Evolutionary conservation across 2,329 filamentous ascomycete species (phyloP), one percentile per base, ranked within the genome.

Genomic region (Dactylonectria estremocensis): DNA sequence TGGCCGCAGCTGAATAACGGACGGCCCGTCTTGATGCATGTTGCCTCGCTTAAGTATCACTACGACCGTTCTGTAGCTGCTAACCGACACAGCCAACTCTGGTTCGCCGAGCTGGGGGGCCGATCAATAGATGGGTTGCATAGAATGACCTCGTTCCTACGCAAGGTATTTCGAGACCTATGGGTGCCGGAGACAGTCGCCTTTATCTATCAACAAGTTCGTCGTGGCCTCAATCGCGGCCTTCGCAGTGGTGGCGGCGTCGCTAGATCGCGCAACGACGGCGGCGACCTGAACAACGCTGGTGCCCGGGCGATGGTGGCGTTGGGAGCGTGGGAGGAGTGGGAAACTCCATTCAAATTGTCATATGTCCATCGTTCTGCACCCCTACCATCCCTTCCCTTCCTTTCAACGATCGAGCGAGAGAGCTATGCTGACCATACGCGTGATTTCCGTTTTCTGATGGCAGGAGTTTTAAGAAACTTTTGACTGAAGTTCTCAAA

Each of bases 101-200:
- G 24, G 24, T 28, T 28, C 24, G 24, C 24, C 24, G 24, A 28
- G 24, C 24, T 28, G 3, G 24, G 24, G 7, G 24, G 24, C 24
- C 24, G 24, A 28, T 28, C 24, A 7, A 28, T 28, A 28, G 24
- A 28, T 28, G 24, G 24, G 24, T 3, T 28, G 24, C 24, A 28
- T 28, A 28, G 24, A 28, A 28, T 28, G 24, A 28, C 24, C 24
- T 28, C 24, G 24, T 64, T 68, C 31, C 6, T 63, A 1, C 6
- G 50, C 8, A 22, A 63, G 57, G 46, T 70, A n/a, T 20, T 70
- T 37, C n/a, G 33, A 13, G 49, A 65, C 13, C 43, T 70, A 1
- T 70, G 48, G 63, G 28, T 70, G 7, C 66, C 35, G 5, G 7
- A 70, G 50, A 70, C 52, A 3, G 53, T 43, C 10, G 46, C 49